phyloP scores from a whole-genome alignment of 164 flowering plant species.

The Tetrastigma voinierianum region DNA sequence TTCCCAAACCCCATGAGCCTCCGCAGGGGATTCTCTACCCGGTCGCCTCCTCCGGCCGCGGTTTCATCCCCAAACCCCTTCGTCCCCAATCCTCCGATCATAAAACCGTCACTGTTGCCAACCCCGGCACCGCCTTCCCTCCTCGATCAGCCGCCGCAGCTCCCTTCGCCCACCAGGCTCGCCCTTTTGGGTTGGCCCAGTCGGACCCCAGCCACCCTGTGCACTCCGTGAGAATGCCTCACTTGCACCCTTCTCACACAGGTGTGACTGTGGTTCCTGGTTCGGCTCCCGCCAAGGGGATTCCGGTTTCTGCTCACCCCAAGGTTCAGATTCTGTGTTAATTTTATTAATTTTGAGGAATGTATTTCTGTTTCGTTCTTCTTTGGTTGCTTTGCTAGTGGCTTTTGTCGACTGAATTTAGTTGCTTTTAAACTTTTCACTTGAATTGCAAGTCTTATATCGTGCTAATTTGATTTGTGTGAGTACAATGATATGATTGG shows the following conservation, averaged over 20 bases:
- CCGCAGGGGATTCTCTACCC: too few species aligned
- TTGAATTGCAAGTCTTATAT: too few species aligned
- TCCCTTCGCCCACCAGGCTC: constrained; percentile 14
- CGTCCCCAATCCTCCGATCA: constrained; percentile 3
- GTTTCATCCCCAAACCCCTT: too few species aligned
- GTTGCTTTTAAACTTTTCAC: too few species aligned
- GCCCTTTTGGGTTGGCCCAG: constrained; percentile 15
- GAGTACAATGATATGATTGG: too few species aligned
- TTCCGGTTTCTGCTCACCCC: constrained; percentile 17
- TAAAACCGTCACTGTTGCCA: constrained; percentile 8
- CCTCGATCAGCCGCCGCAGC: neutral
- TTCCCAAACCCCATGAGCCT: too few species aligned
- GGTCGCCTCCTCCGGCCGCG: too few species aligned
- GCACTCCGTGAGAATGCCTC: constrained; percentile 25
- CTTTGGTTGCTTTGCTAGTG: too few species aligned
- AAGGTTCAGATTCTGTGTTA: constrained; percentile 21
- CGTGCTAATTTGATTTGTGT: too few species aligned
- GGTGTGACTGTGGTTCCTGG: constrained; percentile 1
- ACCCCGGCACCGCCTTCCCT: neutral
- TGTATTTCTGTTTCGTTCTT: too few species aligned
- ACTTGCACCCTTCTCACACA: constrained; percentile 10
- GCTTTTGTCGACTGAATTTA: too few species aligned
- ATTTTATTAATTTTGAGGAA: neutral
- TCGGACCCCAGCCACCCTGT: constrained; percentile 8
- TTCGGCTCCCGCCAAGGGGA: constrained; percentile 14